A percentile compares a stretch with the other conserved stretches of the same genome.
Evolutionary conservation across 257 asterid species (phyloP).

Genomic region (Voacanga thouarsii): DNA sequence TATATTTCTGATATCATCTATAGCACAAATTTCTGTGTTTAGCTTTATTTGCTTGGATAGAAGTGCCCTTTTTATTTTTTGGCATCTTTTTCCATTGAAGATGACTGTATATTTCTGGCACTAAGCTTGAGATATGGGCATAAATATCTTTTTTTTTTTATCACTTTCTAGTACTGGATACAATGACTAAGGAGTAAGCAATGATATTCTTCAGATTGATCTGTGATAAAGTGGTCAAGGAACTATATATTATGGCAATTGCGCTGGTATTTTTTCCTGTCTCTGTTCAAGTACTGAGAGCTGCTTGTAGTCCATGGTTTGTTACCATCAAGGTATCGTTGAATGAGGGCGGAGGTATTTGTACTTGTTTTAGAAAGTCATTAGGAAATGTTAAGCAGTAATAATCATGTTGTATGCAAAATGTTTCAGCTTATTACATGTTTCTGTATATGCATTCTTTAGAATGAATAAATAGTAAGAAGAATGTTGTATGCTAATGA

Average conservation of each 20-base stretch:
- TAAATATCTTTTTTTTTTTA: not conserved
- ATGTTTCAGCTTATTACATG: not conserved
- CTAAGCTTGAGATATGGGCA: not conserved
- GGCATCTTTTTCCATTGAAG: not conserved
- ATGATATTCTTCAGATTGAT: no score
- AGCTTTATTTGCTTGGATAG: not conserved
- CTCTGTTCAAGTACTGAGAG: not conserved
- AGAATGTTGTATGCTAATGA: not conserved
- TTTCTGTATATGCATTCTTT: not conserved
- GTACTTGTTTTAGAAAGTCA: no score
- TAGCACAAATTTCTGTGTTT: not conserved
- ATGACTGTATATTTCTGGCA: not conserved
- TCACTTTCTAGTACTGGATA: not conserved
- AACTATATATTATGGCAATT: no score
- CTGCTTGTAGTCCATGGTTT: not conserved
- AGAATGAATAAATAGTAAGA: not conserved
- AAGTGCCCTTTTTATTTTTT: not conserved
- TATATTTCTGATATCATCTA: not conserved
- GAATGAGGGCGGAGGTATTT: not conserved
- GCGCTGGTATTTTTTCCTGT: not conserved
- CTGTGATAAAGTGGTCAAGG: no score
- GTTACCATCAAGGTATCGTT: not conserved
- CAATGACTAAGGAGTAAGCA: not conserved
- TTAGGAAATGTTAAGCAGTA: not conserved
- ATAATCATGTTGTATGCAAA: not conserved